A percentile compares a stretch with the other conserved stretches of the same genome.
phyloP scores from a whole-genome alignment of 441 rosid genomes.

The Macaranga tanarius region DNA sequence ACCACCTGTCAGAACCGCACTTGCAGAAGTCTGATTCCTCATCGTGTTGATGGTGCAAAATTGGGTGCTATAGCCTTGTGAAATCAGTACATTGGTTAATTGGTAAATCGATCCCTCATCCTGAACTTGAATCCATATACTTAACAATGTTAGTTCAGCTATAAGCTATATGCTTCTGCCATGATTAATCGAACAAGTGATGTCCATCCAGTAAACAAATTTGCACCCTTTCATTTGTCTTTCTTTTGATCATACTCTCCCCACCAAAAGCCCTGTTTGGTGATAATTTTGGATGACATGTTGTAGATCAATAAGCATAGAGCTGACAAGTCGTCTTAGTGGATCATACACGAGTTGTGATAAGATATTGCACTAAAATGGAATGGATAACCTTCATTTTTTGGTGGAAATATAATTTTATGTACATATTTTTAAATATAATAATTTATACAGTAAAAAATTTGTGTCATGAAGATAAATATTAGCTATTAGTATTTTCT shows the following conservation, averaged over 20 bases:
- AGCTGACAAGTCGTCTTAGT: no score
- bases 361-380: no score
- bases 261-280: conserved; percentile 85
- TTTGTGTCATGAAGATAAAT: no score
- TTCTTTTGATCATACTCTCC: conserved; percentile 91
- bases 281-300: conserved; percentile 71
- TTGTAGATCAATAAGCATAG: no score
- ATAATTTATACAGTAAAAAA: no score
- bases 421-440: no score
- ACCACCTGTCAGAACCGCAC: no score
- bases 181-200: conserved; percentile 68
- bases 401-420: no score
- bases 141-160: conserved; percentile 3
- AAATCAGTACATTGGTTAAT: no score
- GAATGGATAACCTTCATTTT: no score
- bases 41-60: background rate
- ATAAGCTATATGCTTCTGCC: conserved; percentile 55
- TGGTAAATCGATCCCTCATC: background rate
- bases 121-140: background rate
- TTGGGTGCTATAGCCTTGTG: background rate
- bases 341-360: no score
- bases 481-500: no score
- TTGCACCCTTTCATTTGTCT: conserved; percentile 81
- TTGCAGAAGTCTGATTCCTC: background rate
- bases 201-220: conserved; percentile 92